These are phyloP conservation scores for Cladosporium sp. DNA, from an alignment of 2,329 filamentous ascomycete species.

Conservation along the genomic window DNA sequence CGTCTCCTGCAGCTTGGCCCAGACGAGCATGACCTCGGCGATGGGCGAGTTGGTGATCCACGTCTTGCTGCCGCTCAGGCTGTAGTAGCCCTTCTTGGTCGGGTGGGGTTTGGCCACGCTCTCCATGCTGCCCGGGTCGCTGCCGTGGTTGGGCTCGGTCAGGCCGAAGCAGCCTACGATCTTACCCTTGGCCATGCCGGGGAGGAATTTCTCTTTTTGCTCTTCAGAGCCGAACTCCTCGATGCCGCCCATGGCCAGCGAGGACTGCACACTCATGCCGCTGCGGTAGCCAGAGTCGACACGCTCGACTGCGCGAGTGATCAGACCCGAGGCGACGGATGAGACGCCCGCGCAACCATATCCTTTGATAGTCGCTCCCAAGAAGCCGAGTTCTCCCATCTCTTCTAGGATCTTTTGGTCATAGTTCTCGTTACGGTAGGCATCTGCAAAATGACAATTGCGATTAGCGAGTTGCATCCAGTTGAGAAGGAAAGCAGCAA, in stretches of 20 bases:
- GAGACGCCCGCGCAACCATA: slow-evolving; percentile 87
- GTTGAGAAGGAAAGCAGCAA: background rate
- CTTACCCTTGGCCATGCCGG: slow-evolving; percentile 76
- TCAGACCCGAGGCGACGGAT: slow-evolving; percentile 82
- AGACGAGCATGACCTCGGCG: slow-evolving; percentile 77
- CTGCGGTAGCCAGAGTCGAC: slow-evolving; percentile 90
- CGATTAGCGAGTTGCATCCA: slow-evolving; percentile 2
- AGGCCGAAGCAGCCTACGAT: slow-evolving; percentile 81
- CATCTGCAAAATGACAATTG: slow-evolving; percentile 56
- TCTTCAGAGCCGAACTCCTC: slow-evolving; percentile 82
- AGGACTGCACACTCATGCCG: slow-evolving; percentile 90
- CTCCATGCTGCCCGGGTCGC: slow-evolving; percentile 89
- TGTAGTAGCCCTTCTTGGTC: slow-evolving; percentile 75
- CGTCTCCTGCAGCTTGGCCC: slow-evolving; percentile 88
- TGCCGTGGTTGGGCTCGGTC: slow-evolving; percentile 90
- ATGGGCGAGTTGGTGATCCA: slow-evolving; percentile 97
- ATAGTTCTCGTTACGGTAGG: slow-evolving; percentile 82
- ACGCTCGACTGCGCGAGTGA: slow-evolving; percentile 84
- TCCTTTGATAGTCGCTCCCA: slow-evolving; percentile 81
- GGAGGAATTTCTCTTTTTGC: slow-evolving; percentile 79
- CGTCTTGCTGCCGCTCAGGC: slow-evolving; percentile 78
- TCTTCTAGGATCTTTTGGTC: slow-evolving; percentile 81
- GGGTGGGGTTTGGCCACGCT: slow-evolving; percentile 79
- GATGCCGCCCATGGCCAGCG: slow-evolving; percentile 90
- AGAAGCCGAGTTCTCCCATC: slow-evolving; percentile 87